Base-by-base conservation (phyloP, 169 alveolate species). In the Plasmodium ovale region DNA sequence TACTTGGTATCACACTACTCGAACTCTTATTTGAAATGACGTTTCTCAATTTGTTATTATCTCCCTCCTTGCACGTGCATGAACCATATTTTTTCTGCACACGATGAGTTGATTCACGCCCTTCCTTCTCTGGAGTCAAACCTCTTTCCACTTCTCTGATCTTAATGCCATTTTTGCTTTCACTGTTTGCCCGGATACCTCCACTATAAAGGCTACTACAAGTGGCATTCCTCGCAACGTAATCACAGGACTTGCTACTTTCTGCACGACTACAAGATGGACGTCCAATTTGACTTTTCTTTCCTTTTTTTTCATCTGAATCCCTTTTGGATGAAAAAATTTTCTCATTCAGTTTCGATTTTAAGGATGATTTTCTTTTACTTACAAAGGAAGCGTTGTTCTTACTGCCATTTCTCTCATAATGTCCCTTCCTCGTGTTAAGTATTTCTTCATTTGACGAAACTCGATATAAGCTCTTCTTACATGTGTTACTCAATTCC, bases 171-270 rank as follows among this genome's bases (percentile, higher is more conserved):
- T 39, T 39, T 9, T 6, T 39, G 9, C 51, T 9, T 39, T 39
- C 9, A 39, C 51, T 39, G n/a, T n/a, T n/a, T n/a, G n/a, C n/a
- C n/a, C n/a, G n/a, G n/a, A n/a, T n/a, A n/a, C n/a, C n/a, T n/a
- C n/a, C n/a, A n/a, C n/a, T n/a, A n/a, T n/a, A n/a, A n/a, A n/a
- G n/a, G n/a, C n/a, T n/a, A n/a, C n/a, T n/a, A n/a, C n/a, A n/a
- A n/a, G n/a, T n/a, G n/a, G n/a, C n/a, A n/a, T n/a, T n/a, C n/a
- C n/a, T n/a, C n/a, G n/a, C n/a, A n/a, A n/a, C n/a, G n/a, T n/a
- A n/a, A n/a, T n/a, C n/a, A n/a, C n/a, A n/a, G n/a, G n/a, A 54
- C 29, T n/a, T 54, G 35, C 68, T 70, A 3, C 85, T 16, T 72
- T 72, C 59, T 65, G 21, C 3, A 2, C 54, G 4, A 51, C 23